Evolutionary conservation across 148 eudicot species (phyloP).

Genomic region (Rhododendron simsii): DNA sequence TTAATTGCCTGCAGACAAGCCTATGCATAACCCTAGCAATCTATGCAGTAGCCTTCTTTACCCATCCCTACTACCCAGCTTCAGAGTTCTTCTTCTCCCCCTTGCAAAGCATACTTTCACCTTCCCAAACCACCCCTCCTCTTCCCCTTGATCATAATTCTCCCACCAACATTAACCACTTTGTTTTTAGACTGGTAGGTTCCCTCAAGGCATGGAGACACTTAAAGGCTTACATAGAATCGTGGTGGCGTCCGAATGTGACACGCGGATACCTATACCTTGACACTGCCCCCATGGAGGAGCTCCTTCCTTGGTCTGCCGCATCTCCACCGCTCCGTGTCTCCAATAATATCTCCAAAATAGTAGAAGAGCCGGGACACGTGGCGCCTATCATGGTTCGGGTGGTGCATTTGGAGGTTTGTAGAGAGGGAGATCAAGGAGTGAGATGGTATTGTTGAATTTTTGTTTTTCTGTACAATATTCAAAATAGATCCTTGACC

Average conservation of each 20-base stretch:
- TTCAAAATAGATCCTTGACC: too few species aligned
- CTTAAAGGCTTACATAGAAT: slow-evolving; percentile 18
- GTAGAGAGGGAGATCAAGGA: slow-evolving; percentile 15
- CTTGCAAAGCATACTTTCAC: neutral
- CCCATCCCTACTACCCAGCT: neutral
- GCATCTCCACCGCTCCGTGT: slow-evolving; percentile 18
- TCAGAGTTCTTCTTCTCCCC: neutral
- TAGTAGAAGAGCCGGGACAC: neutral
- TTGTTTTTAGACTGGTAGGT: slow-evolving; percentile 23
- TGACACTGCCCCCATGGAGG: too few species aligned
- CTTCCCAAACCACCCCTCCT: neutral
- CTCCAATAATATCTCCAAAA: neutral
- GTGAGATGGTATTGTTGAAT: slow-evolving; percentile 18
- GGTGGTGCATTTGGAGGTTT: slow-evolving; percentile 17
- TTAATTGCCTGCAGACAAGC: too few species aligned
- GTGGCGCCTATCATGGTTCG: neutral
- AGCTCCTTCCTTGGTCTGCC: neutral
- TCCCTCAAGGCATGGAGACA: slow-evolving; percentile 16
- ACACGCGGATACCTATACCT: too few species aligned
- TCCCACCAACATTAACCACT: slow-evolving; percentile 22
- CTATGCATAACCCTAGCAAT: too few species aligned
- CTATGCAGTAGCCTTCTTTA: too few species aligned
- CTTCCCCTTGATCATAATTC: neutral
- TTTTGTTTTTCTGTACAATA: too few species aligned
- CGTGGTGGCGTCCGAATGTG: slow-evolving; percentile 18